Evolutionary conservation across 129 eudicot species (phyloP).

Genomic region (Flaveria bidentis): DNA sequence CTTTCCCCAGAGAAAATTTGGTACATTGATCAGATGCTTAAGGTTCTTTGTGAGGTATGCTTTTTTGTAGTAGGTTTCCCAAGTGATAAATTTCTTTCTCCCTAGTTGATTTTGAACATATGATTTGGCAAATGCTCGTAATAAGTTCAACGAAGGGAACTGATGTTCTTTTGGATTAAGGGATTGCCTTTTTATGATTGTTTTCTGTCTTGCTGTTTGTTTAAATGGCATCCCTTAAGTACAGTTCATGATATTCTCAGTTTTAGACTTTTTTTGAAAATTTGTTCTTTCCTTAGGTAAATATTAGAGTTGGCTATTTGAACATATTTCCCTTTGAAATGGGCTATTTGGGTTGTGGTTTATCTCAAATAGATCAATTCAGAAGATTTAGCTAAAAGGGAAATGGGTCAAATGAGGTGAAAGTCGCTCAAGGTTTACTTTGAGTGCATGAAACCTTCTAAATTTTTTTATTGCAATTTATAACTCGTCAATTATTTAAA

Average conservation of each 20-base stretch:
- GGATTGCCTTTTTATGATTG: neutral
- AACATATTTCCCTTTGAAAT: neutral
- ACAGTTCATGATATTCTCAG: conserved; percentile 2
- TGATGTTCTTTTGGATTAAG: neutral
- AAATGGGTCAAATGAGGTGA: conserved; percentile 4
- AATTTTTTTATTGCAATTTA: neutral
- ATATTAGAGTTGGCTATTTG: neutral
- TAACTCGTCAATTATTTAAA: neutral
- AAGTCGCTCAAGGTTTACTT: neutral
- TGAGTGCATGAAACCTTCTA: neutral
- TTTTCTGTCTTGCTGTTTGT: conserved; percentile 9
- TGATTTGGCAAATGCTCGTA: conserved; percentile 3
- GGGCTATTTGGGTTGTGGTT: neutral
- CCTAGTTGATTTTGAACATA: neutral
- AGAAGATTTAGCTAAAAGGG: conserved; percentile 5
- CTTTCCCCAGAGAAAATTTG: conserved; percentile 91
- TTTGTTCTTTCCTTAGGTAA: conserved; percentile 18
- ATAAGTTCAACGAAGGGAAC: neutral
- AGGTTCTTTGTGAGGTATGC: conserved; percentile 93
- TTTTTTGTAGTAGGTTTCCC: conserved; percentile 18
- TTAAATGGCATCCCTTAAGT: conserved; percentile 15
- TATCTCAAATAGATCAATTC: neutral
- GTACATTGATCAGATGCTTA: conserved; percentile 98
- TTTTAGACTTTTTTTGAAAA: neutral
- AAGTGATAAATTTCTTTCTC: neutral